Evolutionary conservation across 2,329 filamentous ascomycete species (phyloP), one percentile per base, ranked within the genome.

Genomic region (Helicocarpus griseus): DNA sequence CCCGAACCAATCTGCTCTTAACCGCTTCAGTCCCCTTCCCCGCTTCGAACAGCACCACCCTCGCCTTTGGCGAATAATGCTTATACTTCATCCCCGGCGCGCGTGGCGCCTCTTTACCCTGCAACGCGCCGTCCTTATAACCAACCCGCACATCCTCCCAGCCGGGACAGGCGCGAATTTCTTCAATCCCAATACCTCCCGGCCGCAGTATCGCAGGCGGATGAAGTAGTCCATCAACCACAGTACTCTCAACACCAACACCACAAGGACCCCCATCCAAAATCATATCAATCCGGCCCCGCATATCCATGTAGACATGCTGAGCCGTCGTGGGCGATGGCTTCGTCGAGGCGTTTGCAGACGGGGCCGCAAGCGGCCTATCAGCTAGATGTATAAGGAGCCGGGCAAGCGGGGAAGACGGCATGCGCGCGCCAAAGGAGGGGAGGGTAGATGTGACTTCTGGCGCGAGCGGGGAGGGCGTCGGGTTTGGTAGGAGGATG

Each of bases 31-130:
- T 50, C 40, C 57, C 57, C 55, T 65, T 64, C 1, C 71, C 74
- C 28, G 79, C 70, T 65, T 95, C 88, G 64, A 89, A 95, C 1
- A 97, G 74, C 13, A 95, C 73, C 2, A 98, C 90, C 43, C 78
- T 82, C 1, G 93, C 94, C 66, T 84, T 87, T 1, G 93, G 93
- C 40, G 90, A 95, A 64, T 98, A 98, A 66, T 98, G 93, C 65
- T 93, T 88, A 67, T 98, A 98, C 70, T 98, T 98, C 93, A 98
- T 98, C 1, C 93, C 93, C 0, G 93, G 93, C 0, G 93, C 93
- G 52, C 88, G 78, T 0, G 93, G 93, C 8, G 78, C 77, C 48
- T 68, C 73, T 48, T 79, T 80, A 4, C 80, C 84, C 19, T 80
- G 76, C 60, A 88, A 81, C 14, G 81, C 81, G 52, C 78, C 77